phyloP scores from a whole-genome alignment of 768 basidiomycete genomes.

The Kwoniella heveanensis region DNA sequence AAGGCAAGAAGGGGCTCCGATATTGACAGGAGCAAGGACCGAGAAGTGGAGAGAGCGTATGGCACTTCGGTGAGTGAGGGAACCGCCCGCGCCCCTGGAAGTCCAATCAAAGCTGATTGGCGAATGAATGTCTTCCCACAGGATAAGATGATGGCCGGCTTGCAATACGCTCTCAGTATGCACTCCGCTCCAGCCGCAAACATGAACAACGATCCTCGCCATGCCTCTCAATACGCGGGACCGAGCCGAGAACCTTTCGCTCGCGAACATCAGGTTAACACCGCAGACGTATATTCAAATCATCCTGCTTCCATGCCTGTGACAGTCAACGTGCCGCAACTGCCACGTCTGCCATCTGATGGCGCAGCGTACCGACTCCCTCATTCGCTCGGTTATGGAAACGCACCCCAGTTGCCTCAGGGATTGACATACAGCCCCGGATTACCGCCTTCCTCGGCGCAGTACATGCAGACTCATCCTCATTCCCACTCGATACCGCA shows the following conservation, averaged over 20 bases:
- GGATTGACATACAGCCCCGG: background rate
- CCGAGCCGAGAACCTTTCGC: background rate
- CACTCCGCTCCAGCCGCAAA: constrained; percentile 14
- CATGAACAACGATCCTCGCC: constrained; percentile 3
- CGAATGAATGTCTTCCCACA: background rate
- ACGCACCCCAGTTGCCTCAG: background rate
- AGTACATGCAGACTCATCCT: background rate
- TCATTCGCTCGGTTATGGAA: background rate
- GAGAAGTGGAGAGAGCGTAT: constrained; percentile 4
- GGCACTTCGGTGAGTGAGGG: constrained; percentile 12
- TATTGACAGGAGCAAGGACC: background rate
- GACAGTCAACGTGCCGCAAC: constrained; percentile 11
- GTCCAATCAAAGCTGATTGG: background rate
- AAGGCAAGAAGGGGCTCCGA: constrained; percentile 2
- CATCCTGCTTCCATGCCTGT: background rate
- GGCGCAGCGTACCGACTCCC: constrained; percentile 4
- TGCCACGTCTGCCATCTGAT: constrained; percentile 16
- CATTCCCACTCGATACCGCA: background rate
- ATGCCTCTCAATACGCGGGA: background rate
- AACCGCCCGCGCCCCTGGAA: too few relatives aligned
- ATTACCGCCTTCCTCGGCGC: background rate
- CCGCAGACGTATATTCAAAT: background rate
- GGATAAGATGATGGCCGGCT: constrained; percentile 23
- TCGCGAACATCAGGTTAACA: background rate
- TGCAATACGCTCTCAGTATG: constrained; percentile 39